Conservation (phyloP, 164 flowering plant genomes). For the Umbellularia californica region DNA sequence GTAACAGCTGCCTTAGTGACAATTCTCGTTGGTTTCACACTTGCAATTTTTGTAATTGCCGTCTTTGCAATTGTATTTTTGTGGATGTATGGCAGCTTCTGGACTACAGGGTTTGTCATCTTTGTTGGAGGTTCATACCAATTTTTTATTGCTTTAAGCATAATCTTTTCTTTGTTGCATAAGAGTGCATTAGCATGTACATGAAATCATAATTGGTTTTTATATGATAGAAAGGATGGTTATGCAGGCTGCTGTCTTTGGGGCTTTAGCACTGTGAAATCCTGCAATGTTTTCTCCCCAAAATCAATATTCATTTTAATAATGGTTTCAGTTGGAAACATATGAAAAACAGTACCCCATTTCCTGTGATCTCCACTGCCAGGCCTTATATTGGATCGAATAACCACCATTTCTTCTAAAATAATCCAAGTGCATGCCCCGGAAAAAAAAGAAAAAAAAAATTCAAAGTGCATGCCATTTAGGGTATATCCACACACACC, state of each 20-base stretch:
- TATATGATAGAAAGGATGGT: background rate
- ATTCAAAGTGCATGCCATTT: no score
- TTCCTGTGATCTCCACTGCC: background rate
- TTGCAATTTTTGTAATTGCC: slow-evolving; percentile 47
- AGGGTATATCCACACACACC: no score
- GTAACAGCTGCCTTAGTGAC: slow-evolving; percentile 51
- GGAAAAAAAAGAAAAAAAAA: no score
- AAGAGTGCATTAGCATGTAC: background rate
- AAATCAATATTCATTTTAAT: background rate
- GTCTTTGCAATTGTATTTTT: slow-evolving; percentile 46
- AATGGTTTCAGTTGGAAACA: no score
- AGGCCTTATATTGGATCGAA: background rate
- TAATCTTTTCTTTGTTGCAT: background rate
- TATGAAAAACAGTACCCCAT: background rate
- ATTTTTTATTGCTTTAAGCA: background rate
- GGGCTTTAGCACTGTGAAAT: background rate
- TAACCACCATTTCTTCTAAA: background rate
- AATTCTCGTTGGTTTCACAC: slow-evolving; percentile 49
- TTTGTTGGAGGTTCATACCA: slow-evolving; percentile 55
- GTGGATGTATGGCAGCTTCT: slow-evolving; percentile 95
- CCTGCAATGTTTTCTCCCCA: background rate
- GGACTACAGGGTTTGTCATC: slow-evolving; percentile 62
- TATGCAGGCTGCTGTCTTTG: background rate
- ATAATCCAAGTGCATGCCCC: no score
- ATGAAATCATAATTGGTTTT: background rate